Evolutionary conservation across 2,329 filamentous ascomycete species (phyloP).

Genomic region (Teratosphaeria gauchensis): DNA sequence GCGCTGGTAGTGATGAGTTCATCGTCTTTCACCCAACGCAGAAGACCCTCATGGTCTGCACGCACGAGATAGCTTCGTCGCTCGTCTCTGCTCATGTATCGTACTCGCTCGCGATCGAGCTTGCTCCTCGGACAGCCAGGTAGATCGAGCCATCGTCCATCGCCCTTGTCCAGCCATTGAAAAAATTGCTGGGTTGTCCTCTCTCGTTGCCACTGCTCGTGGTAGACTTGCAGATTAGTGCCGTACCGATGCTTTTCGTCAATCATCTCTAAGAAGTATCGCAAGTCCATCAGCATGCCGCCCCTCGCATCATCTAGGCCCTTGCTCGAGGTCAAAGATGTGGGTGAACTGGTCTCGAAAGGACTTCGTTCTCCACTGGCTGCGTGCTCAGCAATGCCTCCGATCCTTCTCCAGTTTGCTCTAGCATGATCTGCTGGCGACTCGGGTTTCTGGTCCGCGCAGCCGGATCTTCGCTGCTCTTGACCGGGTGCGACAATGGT

Average conservation of each 20-base stretch:
- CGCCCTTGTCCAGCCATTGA: conserved; percentile 79
- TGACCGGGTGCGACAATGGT: conserved; percentile 15
- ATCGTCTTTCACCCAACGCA: conserved; percentile 81
- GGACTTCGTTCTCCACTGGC: conserved; percentile 51
- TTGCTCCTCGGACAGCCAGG: conserved; percentile 61
- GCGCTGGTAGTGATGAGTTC: conserved; percentile 65
- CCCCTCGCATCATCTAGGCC: neutral
- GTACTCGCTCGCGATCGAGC: conserved; percentile 67
- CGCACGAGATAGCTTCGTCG: conserved; percentile 69
- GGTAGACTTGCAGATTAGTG: conserved; percentile 69
- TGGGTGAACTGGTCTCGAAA: neutral
- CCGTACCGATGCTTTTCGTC: conserved; percentile 73
- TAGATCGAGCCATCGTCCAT: conserved; percentile 59
- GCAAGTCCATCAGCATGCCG: conserved; percentile 69
- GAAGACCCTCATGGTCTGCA: conserved; percentile 60
- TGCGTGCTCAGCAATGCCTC: conserved; percentile 60
- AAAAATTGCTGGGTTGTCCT: conserved; percentile 80
- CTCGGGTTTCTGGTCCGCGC: neutral
- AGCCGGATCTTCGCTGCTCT: too few relatives aligned
- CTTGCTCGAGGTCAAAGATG: neutral
- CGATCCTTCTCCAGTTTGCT: conserved; percentile 65
- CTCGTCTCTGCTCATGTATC: conserved; percentile 78
- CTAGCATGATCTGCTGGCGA: conserved; percentile 32
- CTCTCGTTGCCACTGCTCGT: conserved; percentile 68
- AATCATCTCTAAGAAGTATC: conserved; percentile 73